Base-by-base conservation (phyloP, 805 yeast genomes). In the Priceomyces fermenticarens region DNA sequence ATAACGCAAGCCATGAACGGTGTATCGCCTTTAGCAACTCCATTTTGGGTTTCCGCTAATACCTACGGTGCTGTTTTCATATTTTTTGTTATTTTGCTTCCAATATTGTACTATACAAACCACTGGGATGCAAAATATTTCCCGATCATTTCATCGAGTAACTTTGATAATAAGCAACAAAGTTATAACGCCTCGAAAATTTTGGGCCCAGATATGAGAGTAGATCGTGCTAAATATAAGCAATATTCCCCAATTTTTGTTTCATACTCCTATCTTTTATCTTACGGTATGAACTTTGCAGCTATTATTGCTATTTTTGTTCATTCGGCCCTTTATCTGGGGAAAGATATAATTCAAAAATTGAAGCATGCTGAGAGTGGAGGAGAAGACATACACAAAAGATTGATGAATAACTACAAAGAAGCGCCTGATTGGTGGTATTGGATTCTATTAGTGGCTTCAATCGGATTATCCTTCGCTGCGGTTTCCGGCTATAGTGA, bases 161-260 rank as follows among this genome's bases (percentile, higher is more conserved):
- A 78, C 2, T 80, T 59, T 49, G 84, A 81, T 58, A 69, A 77
- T 27, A 65, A 67, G 32, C 81, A 75, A 39, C 41, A 70, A 2
- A 15, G 54, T 6, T 84, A 81, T 58, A 64, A 80, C 35, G 82
- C 78, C 16, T 33, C 66, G 11, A 64, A 63, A 40, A 75, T 84
- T 37, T 61, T 83, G 28, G 62, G 73, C 47, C 38, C 43, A 25
- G 64, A 70, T 41, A 51, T 56, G 29, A 60, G 71, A 41, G 71
- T 83, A 44, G 68, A 75, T 53, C 57, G 63, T 40, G 57, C 57
- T 7, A 77, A 65, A 6, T 84, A 83, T 58, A 54, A 73, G 47
- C 56, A 58, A 5, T 83, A 84, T 61, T 82, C 88, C 2, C 87
- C 88, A 4, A 67, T 83, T 33, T 83, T 72, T 55, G 65, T 81